Conservation (phyloP, 2,329 filamentous ascomycete genomes). For the Cercospora beticola region DNA sequence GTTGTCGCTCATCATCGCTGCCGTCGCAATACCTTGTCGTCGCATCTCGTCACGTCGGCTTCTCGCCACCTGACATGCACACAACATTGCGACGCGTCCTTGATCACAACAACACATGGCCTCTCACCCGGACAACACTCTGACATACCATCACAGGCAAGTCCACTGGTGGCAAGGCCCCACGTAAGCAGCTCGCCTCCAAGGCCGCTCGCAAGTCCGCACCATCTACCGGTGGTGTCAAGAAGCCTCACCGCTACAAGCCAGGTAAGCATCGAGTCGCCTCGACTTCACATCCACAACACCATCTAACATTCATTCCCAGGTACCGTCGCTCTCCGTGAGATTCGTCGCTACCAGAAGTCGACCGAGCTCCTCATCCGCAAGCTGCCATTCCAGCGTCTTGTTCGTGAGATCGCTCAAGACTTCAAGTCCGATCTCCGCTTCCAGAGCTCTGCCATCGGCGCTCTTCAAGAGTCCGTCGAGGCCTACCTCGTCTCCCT, state of each 20-base stretch:
- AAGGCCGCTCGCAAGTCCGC: conserved; percentile 99
- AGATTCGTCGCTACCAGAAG: conserved; percentile 88
- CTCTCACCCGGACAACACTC: conserved; percentile 25
- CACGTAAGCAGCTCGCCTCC: conserved; percentile 95
- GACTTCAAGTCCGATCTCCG: conserved; percentile 69
- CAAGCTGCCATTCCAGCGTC: conserved; percentile 76
- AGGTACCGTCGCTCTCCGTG: conserved; percentile 83
- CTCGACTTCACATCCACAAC: conserved; percentile 19
- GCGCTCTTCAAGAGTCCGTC: conserved; percentile 90
- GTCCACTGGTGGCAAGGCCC: conserved; percentile 71
- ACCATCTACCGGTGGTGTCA: conserved; percentile 79
- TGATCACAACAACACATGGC: conserved; percentile 22
- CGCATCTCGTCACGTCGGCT: conserved; percentile 24
- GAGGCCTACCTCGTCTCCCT: conserved; percentile 94
- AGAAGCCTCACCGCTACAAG: conserved; percentile 58
- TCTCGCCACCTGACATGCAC: conserved; percentile 25
- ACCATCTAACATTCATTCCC: conserved; percentile 27
- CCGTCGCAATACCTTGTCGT: conserved; percentile 29
- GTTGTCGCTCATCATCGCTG: conserved; percentile 25
- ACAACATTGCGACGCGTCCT: conserved; percentile 21
- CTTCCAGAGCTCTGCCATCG: conserved; percentile 95
- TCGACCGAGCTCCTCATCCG: conserved; percentile 81
- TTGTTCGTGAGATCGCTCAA: conserved; percentile 74
- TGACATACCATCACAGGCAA: conserved; percentile 58
- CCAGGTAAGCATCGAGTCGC: conserved; percentile 41